phyloP scores from a whole-genome alignment of 176 grass and related monocot species.

The Pontederia paniculata region DNA sequence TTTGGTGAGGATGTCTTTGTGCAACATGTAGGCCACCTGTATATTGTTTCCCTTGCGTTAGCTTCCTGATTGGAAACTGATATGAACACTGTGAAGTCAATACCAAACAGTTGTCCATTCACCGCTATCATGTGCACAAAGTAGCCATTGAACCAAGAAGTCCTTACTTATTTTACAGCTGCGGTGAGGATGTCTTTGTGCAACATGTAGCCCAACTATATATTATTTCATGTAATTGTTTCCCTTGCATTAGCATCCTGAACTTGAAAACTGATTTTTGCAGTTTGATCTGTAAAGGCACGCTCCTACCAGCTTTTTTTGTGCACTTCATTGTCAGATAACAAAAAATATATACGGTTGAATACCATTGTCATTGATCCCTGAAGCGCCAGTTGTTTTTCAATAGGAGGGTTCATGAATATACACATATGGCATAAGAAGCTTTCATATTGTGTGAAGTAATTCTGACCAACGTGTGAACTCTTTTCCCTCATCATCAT shows the following conservation, averaged over 20 bases:
- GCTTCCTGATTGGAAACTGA: too few species aligned
- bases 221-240: constrained; percentile 16
- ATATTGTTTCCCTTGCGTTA: too few species aligned
- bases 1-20: constrained; percentile 81
- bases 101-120: constrained; percentile 52
- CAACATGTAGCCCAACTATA: constrained; percentile 42
- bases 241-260: constrained; percentile 4
- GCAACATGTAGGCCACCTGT: constrained; percentile 48
- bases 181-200: constrained; percentile 76
- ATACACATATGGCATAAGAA: constrained; percentile 75
- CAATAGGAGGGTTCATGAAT: constrained; percentile 64
- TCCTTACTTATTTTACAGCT: constrained; percentile 65
- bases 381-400: constrained; percentile 45
- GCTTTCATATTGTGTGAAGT: constrained; percentile 24
- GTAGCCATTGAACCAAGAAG: constrained; percentile 62
- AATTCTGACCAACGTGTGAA: constrained; percentile 37
- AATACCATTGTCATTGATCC: constrained; percentile 72
- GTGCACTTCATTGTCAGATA: constrained; percentile 53
- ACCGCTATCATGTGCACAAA: constrained; percentile 42
- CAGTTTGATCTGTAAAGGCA: constrained; percentile 80
- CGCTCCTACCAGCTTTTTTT: constrained; percentile 48
- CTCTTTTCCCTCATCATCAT: constrained; percentile 55
- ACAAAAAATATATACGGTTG: constrained; percentile 31
- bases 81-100: constrained; percentile 33
- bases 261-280: constrained; percentile 7